phyloP scores from a whole-genome alignment of 768 basidiomycete genomes.

The Podaxis sp. region DNA sequence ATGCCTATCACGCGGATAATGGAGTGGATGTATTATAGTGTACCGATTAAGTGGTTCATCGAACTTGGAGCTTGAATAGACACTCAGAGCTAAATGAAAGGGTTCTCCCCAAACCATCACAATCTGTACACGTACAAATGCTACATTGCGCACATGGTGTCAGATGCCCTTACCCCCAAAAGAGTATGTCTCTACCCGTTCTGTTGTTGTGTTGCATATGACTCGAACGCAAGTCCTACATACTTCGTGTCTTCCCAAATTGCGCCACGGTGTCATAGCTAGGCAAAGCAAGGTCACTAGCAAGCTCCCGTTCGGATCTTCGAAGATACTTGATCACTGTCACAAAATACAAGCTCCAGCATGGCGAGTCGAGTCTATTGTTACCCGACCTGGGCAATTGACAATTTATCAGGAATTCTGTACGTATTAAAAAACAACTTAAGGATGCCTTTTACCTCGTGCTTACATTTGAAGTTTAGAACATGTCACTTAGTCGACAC shows the following conservation, averaged over 20 bases:
- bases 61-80: neutral
- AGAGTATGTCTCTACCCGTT: conserved; percentile 3
- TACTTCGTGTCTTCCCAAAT: neutral
- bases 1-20: neutral
- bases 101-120: neutral
- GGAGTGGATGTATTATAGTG: neutral
- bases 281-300: neutral
- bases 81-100: neutral
- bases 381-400: neutral
- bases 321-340: neutral
- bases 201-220: neutral
- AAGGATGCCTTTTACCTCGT: neutral
- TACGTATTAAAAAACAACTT: neutral
- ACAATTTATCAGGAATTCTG: conserved; percentile 2
- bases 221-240: neutral
- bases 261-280: neutral
- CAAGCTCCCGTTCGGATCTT: conserved; percentile 5
- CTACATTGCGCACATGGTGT: conserved; percentile 2
- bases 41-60: neutral
- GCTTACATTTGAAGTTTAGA: neutral
- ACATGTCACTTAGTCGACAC: neutral
- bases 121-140: conserved; percentile 5
- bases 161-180: neutral
- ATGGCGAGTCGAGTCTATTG: neutral
- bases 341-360: neutral